phyloP scores from a whole-genome alignment of 306 rosid genomes.

The Rosa rugosa region DNA sequence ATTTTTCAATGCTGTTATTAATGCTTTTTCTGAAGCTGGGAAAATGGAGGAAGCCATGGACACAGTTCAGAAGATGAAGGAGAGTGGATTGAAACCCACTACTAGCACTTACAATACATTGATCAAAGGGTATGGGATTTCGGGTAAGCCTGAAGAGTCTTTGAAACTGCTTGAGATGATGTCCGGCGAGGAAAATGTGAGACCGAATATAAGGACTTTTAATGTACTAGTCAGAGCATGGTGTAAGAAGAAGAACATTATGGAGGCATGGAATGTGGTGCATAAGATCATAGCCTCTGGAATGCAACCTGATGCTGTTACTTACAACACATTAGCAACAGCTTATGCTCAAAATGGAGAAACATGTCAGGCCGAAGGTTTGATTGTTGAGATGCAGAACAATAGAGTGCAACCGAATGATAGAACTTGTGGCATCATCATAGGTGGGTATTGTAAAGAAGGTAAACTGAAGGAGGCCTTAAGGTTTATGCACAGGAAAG shows the following conservation, averaged over 20 bases:
- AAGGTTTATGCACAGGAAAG: conserved; percentile 51
- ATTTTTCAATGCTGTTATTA: conserved; percentile 59
- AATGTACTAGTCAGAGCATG: conserved; percentile 64
- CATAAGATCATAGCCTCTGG: conserved; percentile 47
- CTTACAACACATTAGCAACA: conserved; percentile 63
- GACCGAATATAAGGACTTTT: conserved; percentile 66
- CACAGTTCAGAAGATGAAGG: conserved; percentile 55
- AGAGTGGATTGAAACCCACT: conserved; percentile 51
- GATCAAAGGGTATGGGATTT: conserved; percentile 73
- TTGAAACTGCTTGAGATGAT: conserved; percentile 54
- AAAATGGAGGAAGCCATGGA: conserved; percentile 62
- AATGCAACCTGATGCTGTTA: conserved; percentile 59
- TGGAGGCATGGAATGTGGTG: conserved; percentile 66
- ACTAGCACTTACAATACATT: conserved; percentile 58
- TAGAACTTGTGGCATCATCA: conserved; percentile 52
- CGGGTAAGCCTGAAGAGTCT: conserved; percentile 61
- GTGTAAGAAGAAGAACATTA: conserved; percentile 44
- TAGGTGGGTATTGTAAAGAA: conserved; percentile 67
- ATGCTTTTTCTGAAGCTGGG: conserved; percentile 69
- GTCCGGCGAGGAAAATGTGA: conserved; percentile 44
- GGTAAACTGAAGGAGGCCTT: conserved; percentile 58
- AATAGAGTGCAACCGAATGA: conserved; percentile 53
- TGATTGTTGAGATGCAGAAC: conserved; percentile 61
- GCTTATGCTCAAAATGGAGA: conserved; percentile 62
- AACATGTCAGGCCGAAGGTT: conserved; percentile 51